phyloP scores from a whole-genome alignment of 768 basidiomycete species.

The Pisolithus sp. region DNA sequence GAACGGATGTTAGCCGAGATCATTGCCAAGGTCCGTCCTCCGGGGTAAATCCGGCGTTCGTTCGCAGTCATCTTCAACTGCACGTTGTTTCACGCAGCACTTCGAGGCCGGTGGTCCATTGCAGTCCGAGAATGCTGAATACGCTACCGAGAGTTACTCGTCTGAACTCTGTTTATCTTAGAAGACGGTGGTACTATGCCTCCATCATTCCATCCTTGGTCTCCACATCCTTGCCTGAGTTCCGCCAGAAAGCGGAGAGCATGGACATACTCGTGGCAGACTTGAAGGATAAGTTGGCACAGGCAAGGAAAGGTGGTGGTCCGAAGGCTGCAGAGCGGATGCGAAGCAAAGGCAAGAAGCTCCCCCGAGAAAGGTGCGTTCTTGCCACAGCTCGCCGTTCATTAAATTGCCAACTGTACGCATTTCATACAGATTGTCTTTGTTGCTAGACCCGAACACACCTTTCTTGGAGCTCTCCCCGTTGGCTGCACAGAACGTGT shows the following conservation, averaged over 20 bases:
- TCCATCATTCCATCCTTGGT: constrained; percentile 68
- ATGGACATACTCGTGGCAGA: constrained; percentile 69
- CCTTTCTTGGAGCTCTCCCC: constrained; percentile 88
- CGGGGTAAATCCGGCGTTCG: background rate
- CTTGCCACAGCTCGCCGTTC: background rate
- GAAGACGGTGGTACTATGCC: constrained; percentile 51
- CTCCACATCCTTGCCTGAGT: constrained; percentile 66
- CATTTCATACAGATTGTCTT: constrained; percentile 44
- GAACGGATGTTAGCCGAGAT: background rate
- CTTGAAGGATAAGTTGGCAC: constrained; percentile 51
- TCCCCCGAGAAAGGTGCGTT: constrained; percentile 74
- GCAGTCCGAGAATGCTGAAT: background rate
- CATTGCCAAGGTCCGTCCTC: background rate
- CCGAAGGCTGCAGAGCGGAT: constrained; percentile 68
- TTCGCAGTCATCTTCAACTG: background rate
- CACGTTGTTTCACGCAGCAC: background rate
- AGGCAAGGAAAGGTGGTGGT: constrained; percentile 67
- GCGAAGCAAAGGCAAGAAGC: constrained; percentile 70
- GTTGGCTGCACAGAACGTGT: constrained; percentile 84
- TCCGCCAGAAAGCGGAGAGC: constrained; percentile 53
- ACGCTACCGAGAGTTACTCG: constrained; percentile 6
- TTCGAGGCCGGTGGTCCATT: background rate
- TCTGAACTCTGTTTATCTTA: constrained; percentile 2
- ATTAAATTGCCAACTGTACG: constrained; percentile 2
- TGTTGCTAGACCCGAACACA: constrained; percentile 77